These are phyloP conservation scores for Hypoxylon rickii DNA, from an alignment of 495 filamentous ascomycete genomes.

Conservation along the genomic window DNA sequence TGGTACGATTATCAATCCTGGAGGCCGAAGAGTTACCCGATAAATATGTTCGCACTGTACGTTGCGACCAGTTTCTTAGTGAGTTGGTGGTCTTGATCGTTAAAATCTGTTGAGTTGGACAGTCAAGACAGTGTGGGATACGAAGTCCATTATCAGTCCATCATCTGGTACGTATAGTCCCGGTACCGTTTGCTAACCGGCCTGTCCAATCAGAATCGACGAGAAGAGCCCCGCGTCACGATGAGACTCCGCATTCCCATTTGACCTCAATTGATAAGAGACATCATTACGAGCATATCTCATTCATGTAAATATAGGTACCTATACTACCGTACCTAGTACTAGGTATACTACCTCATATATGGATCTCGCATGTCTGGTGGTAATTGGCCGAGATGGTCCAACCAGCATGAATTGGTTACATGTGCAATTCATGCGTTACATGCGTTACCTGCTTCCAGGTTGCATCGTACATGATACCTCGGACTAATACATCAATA, in stretches of 20 bases:
- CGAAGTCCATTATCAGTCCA: too few species aligned
- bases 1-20: slow-evolving; percentile 32
- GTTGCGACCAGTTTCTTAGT: too few species aligned
- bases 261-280: slow-evolving; percentile 29
- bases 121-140: too few species aligned
- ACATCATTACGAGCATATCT: slow-evolving; percentile 19
- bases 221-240: slow-evolving; percentile 27
- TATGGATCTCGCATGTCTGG: too few species aligned
- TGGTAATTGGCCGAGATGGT: not conserved
- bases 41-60: slow-evolving; percentile 17
- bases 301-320: too few species aligned
- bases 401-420: not conserved
- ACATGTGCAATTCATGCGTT: slow-evolving; percentile 1
- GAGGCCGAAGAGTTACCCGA: slow-evolving; percentile 30
- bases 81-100: too few species aligned
- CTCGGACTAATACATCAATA: too few species aligned
- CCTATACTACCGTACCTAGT: too few species aligned
- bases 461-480: too few species aligned
- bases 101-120: not conserved
- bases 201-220: slow-evolving; percentile 13
- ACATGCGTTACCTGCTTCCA: slow-evolving; percentile 1
- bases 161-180: too few species aligned
- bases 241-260: slow-evolving; percentile 23
- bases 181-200: slow-evolving; percentile 7
- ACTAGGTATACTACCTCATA: too few species aligned